Evolutionary conservation across 345 rosid genomes (phyloP), one percentile per base, ranked within the genome.

Genomic region (Clausena lansium): DNA sequence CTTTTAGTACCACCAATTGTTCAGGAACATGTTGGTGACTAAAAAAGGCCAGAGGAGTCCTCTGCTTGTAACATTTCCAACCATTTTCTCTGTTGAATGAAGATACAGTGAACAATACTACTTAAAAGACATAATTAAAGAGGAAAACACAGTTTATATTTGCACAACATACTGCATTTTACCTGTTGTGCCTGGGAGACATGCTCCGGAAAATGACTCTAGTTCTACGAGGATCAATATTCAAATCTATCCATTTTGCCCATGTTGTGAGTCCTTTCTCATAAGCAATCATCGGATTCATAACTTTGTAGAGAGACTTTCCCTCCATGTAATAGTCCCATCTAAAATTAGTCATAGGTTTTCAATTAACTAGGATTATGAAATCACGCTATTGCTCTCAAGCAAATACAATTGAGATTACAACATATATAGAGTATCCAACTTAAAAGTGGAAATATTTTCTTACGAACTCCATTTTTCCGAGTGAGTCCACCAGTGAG

Each of bases 401-500:
- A 72, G 50, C 24, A 67, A 64, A 41, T 3, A 30, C 11, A 65
- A 35, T 13, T 11, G 30, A 33, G 33, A 63, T 50, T 1, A 63
- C 19, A 30, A 19, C 2, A 5, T 14, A 15, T 4, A 17, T 52
- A 52, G 7, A 52, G 3, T 15, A 1, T 17, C 6, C 57, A 52
- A 5, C 57, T 15, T 15, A 15, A 52, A 17, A 2, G 4, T 19
- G 57, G 22, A 52, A 52, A 52, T 19, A 17, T 17, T 27, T 14
- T 72, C 95, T 88, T 86, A 89, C 93, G 93, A 89, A 61, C 87
- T 89, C 82, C 79, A 82, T 82, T 90, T 76, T 25, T 91, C 92
- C n/a, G 94, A 90, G 77, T 92, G 99, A 82, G 97, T 92, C 98
- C 98, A 94, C 99, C 99, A 96, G 58, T 96, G 99, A 83, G 98